phyloP scores from a whole-genome alignment of 2,329 filamentous ascomycete genomes.

The Clathrospora elynae region DNA sequence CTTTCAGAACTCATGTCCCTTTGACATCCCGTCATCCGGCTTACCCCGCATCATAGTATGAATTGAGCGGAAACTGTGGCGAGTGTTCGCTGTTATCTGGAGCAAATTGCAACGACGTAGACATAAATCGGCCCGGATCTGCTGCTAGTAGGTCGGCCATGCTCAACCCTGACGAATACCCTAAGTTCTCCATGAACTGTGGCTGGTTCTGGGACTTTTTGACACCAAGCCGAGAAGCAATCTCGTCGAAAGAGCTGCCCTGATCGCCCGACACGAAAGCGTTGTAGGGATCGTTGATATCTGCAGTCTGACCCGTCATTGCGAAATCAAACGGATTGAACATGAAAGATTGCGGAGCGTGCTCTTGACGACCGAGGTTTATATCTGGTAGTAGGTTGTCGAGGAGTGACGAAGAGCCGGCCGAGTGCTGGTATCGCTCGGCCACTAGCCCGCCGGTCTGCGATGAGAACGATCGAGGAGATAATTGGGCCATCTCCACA shows the following conservation, averaged over 20 bases:
- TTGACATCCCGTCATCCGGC: not conserved
- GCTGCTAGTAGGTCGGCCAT: conserved; percentile 56
- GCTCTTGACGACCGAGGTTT: conserved; percentile 11
- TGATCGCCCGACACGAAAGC: conserved; percentile 49
- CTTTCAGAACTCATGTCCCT: too few relatives aligned
- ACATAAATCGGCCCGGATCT: conserved; percentile 48
- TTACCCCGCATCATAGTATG: conserved; percentile 29
- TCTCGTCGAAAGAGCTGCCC: conserved; percentile 62
- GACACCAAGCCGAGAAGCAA: conserved; percentile 61
- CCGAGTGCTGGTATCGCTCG: conserved; percentile 6
- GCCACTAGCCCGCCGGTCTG: conserved; percentile 6
- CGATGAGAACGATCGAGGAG: conserved; percentile 14
- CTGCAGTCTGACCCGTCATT: conserved; percentile 6
- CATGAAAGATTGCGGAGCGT: conserved; percentile 8
- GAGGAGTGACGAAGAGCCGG: conserved; percentile 20
- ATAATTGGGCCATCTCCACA: conserved; percentile 17
- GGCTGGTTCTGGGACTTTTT: conserved; percentile 61
- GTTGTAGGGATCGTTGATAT: conserved; percentile 28
- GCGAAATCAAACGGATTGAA: conserved; percentile 13
- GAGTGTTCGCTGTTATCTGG: conserved; percentile 20
- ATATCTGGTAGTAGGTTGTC: conserved; percentile 32
- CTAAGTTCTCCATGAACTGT: conserved; percentile 70
- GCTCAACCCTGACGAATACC: conserved; percentile 66
- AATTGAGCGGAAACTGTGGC: conserved; percentile 25
- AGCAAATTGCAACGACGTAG: conserved; percentile 38